phyloP scores from a whole-genome alignment of 495 filamentous ascomycete species.

The Paragyromitra xinjiangensis region DNA sequence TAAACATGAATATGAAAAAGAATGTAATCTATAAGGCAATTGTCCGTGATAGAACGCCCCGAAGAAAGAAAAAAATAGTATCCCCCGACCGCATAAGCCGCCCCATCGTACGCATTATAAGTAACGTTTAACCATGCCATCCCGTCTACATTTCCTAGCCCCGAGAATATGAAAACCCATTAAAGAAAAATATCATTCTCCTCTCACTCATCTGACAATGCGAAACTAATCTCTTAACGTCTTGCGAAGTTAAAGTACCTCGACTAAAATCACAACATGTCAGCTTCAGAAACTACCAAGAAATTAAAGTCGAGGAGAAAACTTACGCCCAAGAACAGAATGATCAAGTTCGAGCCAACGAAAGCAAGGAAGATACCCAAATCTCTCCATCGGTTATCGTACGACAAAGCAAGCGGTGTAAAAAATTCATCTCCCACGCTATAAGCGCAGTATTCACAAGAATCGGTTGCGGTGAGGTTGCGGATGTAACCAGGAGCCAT shows the following conservation, averaged over 20 bases:
- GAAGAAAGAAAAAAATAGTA: constrained; percentile 17
- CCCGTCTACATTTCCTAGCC: neutral
- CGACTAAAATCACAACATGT: constrained; percentile 32
- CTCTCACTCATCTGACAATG: neutral
- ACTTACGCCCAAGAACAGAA: constrained; percentile 70
- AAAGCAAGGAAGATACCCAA: constrained; percentile 78
- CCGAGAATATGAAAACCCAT: neutral
- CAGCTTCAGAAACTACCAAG: neutral
- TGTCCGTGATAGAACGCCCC: constrained; percentile 15
- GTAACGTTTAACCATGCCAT: constrained; percentile 5
- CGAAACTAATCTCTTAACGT: constrained; percentile 19
- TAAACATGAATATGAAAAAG: constrained; percentile 22
- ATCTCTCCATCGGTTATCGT: constrained; percentile 77
- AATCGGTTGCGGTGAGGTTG: constrained; percentile 65
- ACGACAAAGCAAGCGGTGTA: constrained; percentile 68
- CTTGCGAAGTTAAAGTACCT: constrained; percentile 51
- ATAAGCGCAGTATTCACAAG: constrained; percentile 81
- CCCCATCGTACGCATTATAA: constrained; percentile 15
- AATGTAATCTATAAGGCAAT: constrained; percentile 28
- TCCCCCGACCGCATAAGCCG: neutral
- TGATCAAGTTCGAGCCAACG: constrained; percentile 76
- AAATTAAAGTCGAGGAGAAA: neutral
- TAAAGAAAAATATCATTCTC: neutral
- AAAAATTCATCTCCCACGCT: constrained; percentile 82
- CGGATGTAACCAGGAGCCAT: constrained; percentile 74